Evolutionary conservation across 2,329 filamentous ascomycete genomes (phyloP), one percentile per base, ranked within the genome.

Genomic region (Nigrospora osmanthi): DNA sequence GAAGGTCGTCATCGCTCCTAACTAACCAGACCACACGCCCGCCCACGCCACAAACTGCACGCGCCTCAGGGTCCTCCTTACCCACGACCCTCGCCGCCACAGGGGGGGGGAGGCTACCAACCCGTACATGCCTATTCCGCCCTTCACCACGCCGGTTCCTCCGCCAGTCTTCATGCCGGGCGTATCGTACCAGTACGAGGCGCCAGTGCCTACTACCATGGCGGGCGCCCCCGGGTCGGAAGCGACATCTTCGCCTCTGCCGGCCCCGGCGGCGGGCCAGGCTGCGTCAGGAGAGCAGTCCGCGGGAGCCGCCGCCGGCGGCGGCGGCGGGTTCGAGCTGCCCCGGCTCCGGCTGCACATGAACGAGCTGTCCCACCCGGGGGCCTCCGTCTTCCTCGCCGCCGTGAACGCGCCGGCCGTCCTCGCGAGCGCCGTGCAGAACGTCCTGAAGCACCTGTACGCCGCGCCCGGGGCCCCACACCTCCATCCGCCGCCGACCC

Each of bases 381-480:
- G 85, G 45, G 68, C 83, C 6, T 61, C 69, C 31, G 67, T 79
- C 49, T 94, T 95, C 64, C 78, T 95, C 47, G 63, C 67, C 42
- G 68, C 81, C 35, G 68, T 89, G 50, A 76, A 87, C 58, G 75
- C 83, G 44, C 67, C 79, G 34, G 66, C 71, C 15, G 76, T 83
- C 42, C 69, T 95, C 37, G 66, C 77, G 43, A 64, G 69, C 12
- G 81, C 85, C 46, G 76, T 90, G 31, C 63, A 74, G 41, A 76
- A 78, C 50, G 88, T 96, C 14, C 75, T 93, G 40, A 69, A 71
- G 30, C 75, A 81, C 23, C 80, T 97, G 30, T 97, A 96, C 63
- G 54, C 58, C 38, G 64, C 66, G n/a, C 68, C 70, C 40, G 4
- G 19, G 12, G 12, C 38, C 30, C 46, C 48, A 3, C 11, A 40